These are phyloP conservation scores for Aspergillus olivimuriae DNA, from an alignment of 495 filamentous ascomycete genomes.

Conservation along the genomic window DNA sequence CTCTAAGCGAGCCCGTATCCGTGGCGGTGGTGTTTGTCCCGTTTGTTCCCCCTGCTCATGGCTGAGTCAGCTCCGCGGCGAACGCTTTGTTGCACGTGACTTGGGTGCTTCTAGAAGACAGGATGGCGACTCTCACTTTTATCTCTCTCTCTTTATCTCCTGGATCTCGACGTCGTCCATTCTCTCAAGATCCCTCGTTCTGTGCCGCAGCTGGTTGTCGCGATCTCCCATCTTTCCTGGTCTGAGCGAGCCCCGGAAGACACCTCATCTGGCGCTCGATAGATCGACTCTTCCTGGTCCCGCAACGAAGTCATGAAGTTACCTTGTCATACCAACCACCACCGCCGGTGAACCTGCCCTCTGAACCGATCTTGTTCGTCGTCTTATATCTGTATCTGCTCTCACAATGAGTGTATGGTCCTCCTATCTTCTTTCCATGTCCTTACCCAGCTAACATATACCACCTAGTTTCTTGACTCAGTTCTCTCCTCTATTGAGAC, in stretches of 20 bases:
- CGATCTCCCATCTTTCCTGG: background rate
- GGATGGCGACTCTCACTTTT: constrained; percentile 15
- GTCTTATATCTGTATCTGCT: background rate
- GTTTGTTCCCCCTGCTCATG: too few relatives aligned
- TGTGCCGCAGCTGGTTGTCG: too few relatives aligned
- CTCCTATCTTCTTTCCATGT: too few relatives aligned
- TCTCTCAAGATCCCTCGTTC: too few relatives aligned
- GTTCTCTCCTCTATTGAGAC: constrained; percentile 49
- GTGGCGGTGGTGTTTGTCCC: too few relatives aligned
- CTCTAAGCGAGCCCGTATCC: constrained; percentile 37
- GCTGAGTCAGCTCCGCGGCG: background rate
- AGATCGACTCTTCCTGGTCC: constrained; percentile 16
- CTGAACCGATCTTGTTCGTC: constrained; percentile 9
- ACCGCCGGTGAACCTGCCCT: constrained; percentile 37
- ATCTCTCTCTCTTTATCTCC: constrained; percentile 11
- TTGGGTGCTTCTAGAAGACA: constrained; percentile 20
- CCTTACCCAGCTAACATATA: too few relatives aligned
- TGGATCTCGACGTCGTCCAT: constrained; percentile 32
- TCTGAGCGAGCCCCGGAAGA: constrained; percentile 5
- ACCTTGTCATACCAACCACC: constrained; percentile 32
- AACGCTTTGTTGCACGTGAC: constrained; percentile 25
- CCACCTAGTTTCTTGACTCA: constrained; percentile 58
- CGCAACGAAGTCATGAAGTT: constrained; percentile 44
- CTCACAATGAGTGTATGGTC: constrained; percentile 44
- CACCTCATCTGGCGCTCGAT: constrained; percentile 15